A percentile compares a stretch with the other conserved stretches of the same genome.
These are phyloP conservation scores for Saksenaea oblongispora DNA, from an alignment of 371 early-diverging fungal genomes.

Conservation along the genomic window DNA sequence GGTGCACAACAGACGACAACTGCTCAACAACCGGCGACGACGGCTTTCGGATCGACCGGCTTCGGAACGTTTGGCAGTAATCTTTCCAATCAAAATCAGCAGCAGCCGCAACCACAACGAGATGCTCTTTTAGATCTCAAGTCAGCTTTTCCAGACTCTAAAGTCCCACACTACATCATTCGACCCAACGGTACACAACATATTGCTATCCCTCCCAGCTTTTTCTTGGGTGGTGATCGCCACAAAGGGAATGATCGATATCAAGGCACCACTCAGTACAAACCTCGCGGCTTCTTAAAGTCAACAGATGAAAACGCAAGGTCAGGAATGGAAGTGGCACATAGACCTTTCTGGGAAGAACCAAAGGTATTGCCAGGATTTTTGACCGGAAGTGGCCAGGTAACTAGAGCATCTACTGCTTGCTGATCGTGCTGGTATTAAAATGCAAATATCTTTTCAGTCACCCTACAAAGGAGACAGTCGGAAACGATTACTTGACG, in stretches of 20 bases:
- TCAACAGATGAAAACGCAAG: not conserved
- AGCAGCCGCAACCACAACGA: not conserved
- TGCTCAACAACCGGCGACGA: not conserved
- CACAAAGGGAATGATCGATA: not conserved
- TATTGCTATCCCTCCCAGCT: not conserved
- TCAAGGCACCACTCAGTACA: not conserved
- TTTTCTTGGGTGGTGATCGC: not conserved
- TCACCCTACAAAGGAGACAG: not conserved
- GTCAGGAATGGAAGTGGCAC: not conserved
- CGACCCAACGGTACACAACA: not conserved
- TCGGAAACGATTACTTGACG: not conserved
- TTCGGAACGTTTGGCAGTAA: not conserved
- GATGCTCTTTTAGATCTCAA: not conserved
- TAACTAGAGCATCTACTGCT: not conserved
- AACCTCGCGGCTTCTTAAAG: not conserved
- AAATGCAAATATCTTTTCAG: not conserved
- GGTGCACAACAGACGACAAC: not conserved
- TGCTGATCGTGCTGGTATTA: too few species aligned
- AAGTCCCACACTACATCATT: not conserved
- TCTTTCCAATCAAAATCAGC: not conserved
- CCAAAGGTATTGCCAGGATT: slow-evolving; percentile 22
- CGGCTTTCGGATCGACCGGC: not conserved
- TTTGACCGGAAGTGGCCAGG: slow-evolving; percentile 12
- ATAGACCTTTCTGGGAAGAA: slow-evolving; percentile 3
- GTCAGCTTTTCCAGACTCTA: not conserved